A percentile compares a stretch with the other conserved stretches of the same genome.
These are phyloP conservation scores for Xylariaceae sp. DNA, from an alignment of 2,329 filamentous ascomycete species.

Conservation along the genomic window DNA sequence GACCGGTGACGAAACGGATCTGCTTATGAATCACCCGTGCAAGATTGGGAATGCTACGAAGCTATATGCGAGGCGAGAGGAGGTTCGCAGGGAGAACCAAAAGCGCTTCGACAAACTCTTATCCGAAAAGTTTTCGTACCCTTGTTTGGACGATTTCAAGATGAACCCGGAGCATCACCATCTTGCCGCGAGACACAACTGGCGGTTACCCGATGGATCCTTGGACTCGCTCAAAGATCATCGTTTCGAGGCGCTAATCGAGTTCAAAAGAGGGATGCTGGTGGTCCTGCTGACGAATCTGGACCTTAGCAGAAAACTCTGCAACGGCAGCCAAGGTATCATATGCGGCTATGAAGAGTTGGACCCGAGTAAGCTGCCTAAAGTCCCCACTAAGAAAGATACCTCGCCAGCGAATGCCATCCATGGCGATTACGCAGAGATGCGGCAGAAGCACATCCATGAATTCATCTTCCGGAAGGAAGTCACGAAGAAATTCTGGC, in stretches of 20 bases:
- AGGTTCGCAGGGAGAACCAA: constrained; percentile 46
- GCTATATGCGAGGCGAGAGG: constrained; percentile 50
- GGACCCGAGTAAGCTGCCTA: constrained; percentile 39
- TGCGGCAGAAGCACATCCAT: constrained; percentile 46
- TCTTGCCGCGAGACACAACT: constrained; percentile 27
- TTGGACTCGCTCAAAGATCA: constrained; percentile 50
- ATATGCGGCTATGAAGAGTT: constrained; percentile 51
- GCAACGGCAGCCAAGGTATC: constrained; percentile 55
- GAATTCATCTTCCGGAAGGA: constrained; percentile 44
- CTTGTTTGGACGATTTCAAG: constrained; percentile 49
- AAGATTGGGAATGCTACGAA: constrained; percentile 50
- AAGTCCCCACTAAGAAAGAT: constrained; percentile 25
- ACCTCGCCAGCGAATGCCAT: constrained; percentile 32
- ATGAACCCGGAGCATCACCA: constrained; percentile 42
- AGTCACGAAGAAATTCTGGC: constrained; percentile 49
- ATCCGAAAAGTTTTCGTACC: constrained; percentile 38
- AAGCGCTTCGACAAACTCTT: constrained; percentile 43
- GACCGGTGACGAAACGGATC: constrained; percentile 43
- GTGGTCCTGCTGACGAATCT: constrained; percentile 60
- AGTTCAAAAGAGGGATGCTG: constrained; percentile 57
- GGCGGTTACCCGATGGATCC: constrained; percentile 25
- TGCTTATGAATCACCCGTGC: constrained; percentile 53
- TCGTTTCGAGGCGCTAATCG: constrained; percentile 49
- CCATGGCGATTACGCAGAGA: constrained; percentile 45
- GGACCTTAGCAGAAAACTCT: constrained; percentile 47